Conservation (phyloP, 805 yeast species). For the Metschnikowia lochheadii region DNA sequence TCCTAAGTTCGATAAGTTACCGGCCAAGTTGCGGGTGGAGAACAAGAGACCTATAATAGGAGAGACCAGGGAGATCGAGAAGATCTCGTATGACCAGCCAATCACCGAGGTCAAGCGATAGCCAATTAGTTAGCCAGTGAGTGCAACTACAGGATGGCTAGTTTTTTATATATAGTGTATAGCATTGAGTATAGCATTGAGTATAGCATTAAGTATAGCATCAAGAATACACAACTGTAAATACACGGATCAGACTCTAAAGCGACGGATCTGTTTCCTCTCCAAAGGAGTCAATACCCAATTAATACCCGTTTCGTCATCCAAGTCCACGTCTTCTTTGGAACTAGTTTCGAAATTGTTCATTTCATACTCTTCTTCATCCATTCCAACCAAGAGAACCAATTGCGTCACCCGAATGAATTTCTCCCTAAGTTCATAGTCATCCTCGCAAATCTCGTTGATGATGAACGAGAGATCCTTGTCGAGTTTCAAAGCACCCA, state of each 20-base stretch:
- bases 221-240: neutral
- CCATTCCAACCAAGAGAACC: conserved; percentile 76
- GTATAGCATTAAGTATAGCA: neutral
- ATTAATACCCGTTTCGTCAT: conserved; percentile 33
- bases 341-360: conserved; percentile 16
- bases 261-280: conserved; percentile 54
- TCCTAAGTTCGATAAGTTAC: conserved; percentile 63
- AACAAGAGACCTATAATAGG: conserved; percentile 16
- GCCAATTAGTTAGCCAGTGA: neutral
- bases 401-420: conserved; percentile 82
- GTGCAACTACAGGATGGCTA: neutral
- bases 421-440: conserved; percentile 71
- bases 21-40: conserved; percentile 26
- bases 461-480: conserved; percentile 74
- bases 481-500: conserved; percentile 81
- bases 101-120: conserved; percentile 15
- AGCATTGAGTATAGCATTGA: neutral
- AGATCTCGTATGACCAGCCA: conserved; percentile 20
- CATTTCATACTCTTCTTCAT: conserved; percentile 52
- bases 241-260: conserved; percentile 42
- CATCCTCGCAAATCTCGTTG: conserved; percentile 64
- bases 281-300: conserved; percentile 84
- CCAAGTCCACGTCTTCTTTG: conserved; percentile 21
- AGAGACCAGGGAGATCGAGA: conserved; percentile 19
- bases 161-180: neutral